Percentiles rank a stretch among this genome's conserved stretches.
phyloP scores from a whole-genome alignment of 805 yeast genomes.

The Candida boleticola region DNA sequence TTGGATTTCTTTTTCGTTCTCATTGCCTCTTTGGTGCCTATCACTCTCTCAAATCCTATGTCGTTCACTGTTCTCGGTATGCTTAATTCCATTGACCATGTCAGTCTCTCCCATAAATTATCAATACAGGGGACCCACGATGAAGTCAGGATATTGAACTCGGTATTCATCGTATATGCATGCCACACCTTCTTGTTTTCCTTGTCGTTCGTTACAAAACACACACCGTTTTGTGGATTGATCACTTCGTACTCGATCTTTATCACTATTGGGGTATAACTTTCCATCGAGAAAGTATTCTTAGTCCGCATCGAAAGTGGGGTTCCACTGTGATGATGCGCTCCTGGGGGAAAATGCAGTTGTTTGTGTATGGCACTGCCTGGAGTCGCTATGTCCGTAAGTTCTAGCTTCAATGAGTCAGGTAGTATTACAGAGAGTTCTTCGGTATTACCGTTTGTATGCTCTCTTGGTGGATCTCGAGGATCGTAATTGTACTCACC shows the following conservation, averaged over 20 bases:
- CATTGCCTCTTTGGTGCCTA: constrained; percentile 32
- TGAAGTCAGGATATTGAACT: constrained; percentile 76
- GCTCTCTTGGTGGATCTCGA: constrained; percentile 14
- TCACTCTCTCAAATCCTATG: constrained; percentile 49
- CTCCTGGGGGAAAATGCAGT: neutral
- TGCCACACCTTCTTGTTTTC: constrained; percentile 64
- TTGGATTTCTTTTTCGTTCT: constrained; percentile 11
- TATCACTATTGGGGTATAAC: constrained; percentile 70
- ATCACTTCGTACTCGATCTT: constrained; percentile 63
- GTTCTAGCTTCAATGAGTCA: constrained; percentile 57
- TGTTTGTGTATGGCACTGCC: constrained; percentile 12
- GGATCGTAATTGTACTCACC: constrained; percentile 44
- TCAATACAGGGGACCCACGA: constrained; percentile 99
- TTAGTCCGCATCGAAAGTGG: constrained; percentile 35
- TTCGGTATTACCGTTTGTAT: constrained; percentile 47
- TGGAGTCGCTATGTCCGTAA: constrained; percentile 31
- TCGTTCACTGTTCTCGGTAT: constrained; percentile 79
- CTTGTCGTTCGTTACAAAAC: constrained; percentile 63
- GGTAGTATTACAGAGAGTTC: constrained; percentile 68
- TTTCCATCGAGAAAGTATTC: constrained; percentile 31
- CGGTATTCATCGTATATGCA: constrained; percentile 80
- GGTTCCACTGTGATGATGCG: constrained; percentile 23
- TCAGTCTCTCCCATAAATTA: constrained; percentile 78
- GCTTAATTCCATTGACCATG: constrained; percentile 89
- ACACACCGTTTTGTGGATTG: constrained; percentile 71